A percentile compares a stretch with the other conserved stretches of the same genome.
phyloP scores from a whole-genome alignment of 2,329 filamentous ascomycete species.

The Hypomyces perniciosus region DNA sequence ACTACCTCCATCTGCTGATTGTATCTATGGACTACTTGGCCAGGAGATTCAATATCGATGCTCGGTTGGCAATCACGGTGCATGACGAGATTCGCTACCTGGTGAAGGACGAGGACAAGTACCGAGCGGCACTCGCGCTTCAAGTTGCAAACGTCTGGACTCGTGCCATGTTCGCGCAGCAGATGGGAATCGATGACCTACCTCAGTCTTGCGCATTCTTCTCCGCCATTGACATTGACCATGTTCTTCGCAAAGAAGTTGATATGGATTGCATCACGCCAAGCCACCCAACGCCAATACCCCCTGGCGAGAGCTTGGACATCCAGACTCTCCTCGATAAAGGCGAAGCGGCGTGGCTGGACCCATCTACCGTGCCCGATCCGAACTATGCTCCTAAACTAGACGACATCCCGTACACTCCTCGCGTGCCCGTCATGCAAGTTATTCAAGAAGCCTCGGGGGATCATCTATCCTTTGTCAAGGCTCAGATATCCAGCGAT shows the following conservation, averaged over 20 bases:
- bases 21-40: slow-evolving; percentile 91
- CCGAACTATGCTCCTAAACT: slow-evolving; percentile 47
- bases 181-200: slow-evolving; percentile 91
- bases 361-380: slow-evolving; percentile 56
- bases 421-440: slow-evolving; percentile 75
- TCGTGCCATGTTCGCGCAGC: slow-evolving; percentile 92
- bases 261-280: slow-evolving; percentile 97
- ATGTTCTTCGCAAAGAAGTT: slow-evolving; percentile 94
- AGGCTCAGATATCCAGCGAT: slow-evolving; percentile 72
- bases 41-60: slow-evolving; percentile 75
- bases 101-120: slow-evolving; percentile 78
- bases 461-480: slow-evolving; percentile 59
- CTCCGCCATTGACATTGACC: slow-evolving; percentile 89
- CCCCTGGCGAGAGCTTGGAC: slow-evolving; percentile 80
- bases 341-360: slow-evolving; percentile 61
- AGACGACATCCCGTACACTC: slow-evolving; percentile 59
- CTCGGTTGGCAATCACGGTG: slow-evolving; percentile 85
- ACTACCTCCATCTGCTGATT: slow-evolving; percentile 92
- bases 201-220: slow-evolving; percentile 95
- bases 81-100: slow-evolving; percentile 97
- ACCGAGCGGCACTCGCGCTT: slow-evolving; percentile 83
- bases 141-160: slow-evolving; percentile 97
- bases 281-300: slow-evolving; percentile 70
- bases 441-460: slow-evolving; percentile 47
- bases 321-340: slow-evolving; percentile 73